Base-by-base conservation (phyloP, 225 moss, liverwort and hornwort species). In the Straminergon stramineum region DNA sequence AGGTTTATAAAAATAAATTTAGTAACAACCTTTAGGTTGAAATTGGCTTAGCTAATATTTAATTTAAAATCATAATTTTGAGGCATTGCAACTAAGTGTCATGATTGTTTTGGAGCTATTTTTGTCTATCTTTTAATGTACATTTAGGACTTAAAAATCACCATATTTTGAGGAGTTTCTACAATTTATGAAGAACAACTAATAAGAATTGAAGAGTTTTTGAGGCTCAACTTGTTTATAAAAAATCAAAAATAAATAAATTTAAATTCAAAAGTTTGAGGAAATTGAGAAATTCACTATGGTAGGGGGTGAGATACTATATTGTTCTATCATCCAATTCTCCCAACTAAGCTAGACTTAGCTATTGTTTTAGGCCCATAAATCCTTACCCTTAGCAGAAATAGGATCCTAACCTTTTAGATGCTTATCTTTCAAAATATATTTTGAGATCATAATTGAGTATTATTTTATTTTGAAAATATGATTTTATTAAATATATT, bases 271-370 rank as follows among this genome's bases (percentile, higher is more conserved):
- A 32, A 13, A 32, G 1, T 51, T 32, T 11, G 21, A 31, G 0
- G 2, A 52, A 34, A 19, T 52, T 52, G 19, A 10, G 31, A 32
- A 52, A 52, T 32, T 76, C 20, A 51, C 30, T 1, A 75, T 51
- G 0, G 4, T 13, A 52, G 2, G 34, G 5, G 52, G 13, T 32
- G 8, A 52, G 21, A 52, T 34, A 13, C 7, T 53, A 35, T 8
- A 22, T 14, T 34, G 8, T 22, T 34, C 0, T 14, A 0, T 53
- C 0, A 34, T 1, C 0, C 5, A 23, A 3, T 34, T 35, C 0
- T 22, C 1, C 5, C 9, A 35, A 28, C 27, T 34, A 34, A 77
- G 9, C 7, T 35, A 52, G 7, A n/a, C 12, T 11, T 18, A 5
- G 4, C 21, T 13, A 76, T 34, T 52, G 20, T 20, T 32, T 76